Percentiles rank a stretch among this genome's conserved stretches.
These are phyloP conservation scores for Lipomyces yamanashiensis DNA, from an alignment of 805 yeast genomes.

Conservation along the genomic window DNA sequence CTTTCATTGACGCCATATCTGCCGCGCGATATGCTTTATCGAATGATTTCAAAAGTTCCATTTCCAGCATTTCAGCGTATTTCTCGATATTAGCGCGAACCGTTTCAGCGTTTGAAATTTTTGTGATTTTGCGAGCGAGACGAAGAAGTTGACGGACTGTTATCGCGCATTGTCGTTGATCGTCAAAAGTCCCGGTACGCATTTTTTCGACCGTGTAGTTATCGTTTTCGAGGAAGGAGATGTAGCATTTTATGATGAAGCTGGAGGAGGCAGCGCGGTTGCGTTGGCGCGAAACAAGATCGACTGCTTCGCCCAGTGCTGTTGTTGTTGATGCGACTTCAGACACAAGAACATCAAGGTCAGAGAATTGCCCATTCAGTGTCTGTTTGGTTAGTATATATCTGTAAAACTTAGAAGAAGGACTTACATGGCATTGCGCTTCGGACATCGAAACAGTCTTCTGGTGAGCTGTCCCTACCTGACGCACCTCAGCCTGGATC, in stretches of 20 bases:
- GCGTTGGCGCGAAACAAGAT: constrained; percentile 69
- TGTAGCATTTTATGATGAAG: constrained; percentile 74
- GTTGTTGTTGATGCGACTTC: constrained; percentile 63
- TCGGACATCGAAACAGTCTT: constrained; percentile 14
- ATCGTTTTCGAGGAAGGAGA: constrained; percentile 69
- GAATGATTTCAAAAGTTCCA: constrained; percentile 67
- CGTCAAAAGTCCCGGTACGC: constrained; percentile 57
- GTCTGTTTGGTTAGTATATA: constrained; percentile 1
- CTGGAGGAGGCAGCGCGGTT: constrained; percentile 75
- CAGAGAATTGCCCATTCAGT: constrained; percentile 54
- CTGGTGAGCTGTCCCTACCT: constrained; percentile 44
- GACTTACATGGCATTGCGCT: constrained; percentile 25
- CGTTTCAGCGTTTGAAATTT: constrained; percentile 33
- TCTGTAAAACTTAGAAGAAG: background rate
- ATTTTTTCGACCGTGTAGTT: constrained; percentile 61
- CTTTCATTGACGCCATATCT: constrained; percentile 69
- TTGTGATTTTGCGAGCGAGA: constrained; percentile 62
- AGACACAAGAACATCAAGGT: constrained; percentile 58
- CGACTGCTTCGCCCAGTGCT: constrained; percentile 71
- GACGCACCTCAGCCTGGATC: constrained; percentile 62
- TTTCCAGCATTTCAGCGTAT: constrained; percentile 78
- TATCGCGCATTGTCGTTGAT: constrained; percentile 69
- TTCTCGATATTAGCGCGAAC: constrained; percentile 59
- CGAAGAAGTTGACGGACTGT: constrained; percentile 67
- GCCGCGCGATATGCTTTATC: constrained; percentile 72